Evolutionary conservation across 1,284 basidiomycete species (phyloP).

Genomic region (Hymenochaete sp.): DNA sequence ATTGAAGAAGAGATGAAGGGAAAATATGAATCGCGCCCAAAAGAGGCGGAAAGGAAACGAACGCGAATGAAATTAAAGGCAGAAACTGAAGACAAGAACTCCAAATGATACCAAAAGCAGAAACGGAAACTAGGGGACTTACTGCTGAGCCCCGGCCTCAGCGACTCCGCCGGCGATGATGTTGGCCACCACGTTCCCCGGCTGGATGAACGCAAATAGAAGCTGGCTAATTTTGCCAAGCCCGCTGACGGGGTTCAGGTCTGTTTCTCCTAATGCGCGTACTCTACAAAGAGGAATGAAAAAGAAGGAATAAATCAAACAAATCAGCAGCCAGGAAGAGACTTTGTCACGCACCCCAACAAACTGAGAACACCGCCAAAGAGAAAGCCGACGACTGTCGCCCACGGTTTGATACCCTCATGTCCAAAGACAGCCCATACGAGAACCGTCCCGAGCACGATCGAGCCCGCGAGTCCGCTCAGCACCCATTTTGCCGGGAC

Average conservation of each 20-base stretch:
- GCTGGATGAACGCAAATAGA: slow-evolving; percentile 89
- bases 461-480: slow-evolving; percentile 57
- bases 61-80: not conserved
- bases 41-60: not conserved
- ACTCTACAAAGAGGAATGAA: slow-evolving; percentile 54
- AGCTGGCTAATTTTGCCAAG: slow-evolving; percentile 93
- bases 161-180: slow-evolving; percentile 94
- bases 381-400: slow-evolving; percentile 76
- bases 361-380: slow-evolving; percentile 81
- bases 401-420: slow-evolving; percentile 91
- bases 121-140: too few relatives aligned
- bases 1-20: not conserved
- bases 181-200: slow-evolving; percentile 91
- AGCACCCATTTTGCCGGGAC: slow-evolving; percentile 76
- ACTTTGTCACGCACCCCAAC: slow-evolving; percentile 55
- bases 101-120: too few relatives aligned
- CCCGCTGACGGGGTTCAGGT: slow-evolving; percentile 89
- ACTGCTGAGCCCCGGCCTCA: slow-evolving; percentile 94
- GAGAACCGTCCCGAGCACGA: slow-evolving; percentile 63
- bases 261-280: slow-evolving; percentile 86
- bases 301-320: too few relatives aligned
- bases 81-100: too few relatives aligned
- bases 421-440: slow-evolving; percentile 85
- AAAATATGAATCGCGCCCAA: not conserved
- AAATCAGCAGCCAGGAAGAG: slow-evolving; percentile 9